These are phyloP conservation scores for Leccinellum albellum DNA, from an alignment of 768 basidiomycete genomes.

Conservation along the genomic window DNA sequence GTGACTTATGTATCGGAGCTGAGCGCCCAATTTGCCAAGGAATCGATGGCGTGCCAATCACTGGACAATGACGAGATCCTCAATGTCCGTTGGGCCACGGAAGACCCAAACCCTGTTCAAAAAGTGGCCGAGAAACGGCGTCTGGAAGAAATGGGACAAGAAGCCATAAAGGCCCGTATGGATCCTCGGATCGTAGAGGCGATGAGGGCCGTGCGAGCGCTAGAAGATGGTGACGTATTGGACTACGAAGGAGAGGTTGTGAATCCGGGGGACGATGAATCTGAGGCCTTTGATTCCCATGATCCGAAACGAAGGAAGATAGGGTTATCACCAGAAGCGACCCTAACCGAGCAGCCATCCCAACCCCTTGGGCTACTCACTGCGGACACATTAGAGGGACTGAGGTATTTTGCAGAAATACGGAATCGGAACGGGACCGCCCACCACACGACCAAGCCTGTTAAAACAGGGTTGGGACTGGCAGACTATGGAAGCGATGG, in stretches of 20 bases:
- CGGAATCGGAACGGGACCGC: slow-evolving; percentile 56
- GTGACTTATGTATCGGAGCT: slow-evolving; percentile 89
- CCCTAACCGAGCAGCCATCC: slow-evolving; percentile 31
- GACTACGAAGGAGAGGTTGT: slow-evolving; percentile 36
- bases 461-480: slow-evolving; percentile 52
- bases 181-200: slow-evolving; percentile 89
- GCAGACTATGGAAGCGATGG: slow-evolving; percentile 78
- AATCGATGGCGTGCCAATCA: slow-evolving; percentile 98
- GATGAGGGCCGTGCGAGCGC: slow-evolving; percentile 76
- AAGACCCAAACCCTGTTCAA: slow-evolving; percentile 92
- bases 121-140: slow-evolving; percentile 83
- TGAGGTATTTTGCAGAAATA: slow-evolving; percentile 90
- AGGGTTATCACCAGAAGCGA: slow-evolving; percentile 25
- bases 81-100: slow-evolving; percentile 98
- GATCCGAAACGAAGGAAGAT: slow-evolving; percentile 35
- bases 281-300: slow-evolving; percentile 34
- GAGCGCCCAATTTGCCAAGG: slow-evolving; percentile 93
- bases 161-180: slow-evolving; percentile 80
- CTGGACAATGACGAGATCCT: slow-evolving; percentile 96
- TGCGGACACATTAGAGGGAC: slow-evolving; percentile 81
- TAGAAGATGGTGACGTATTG: slow-evolving; percentile 72
- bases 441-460: slow-evolving; percentile 17
- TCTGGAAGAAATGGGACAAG: slow-evolving; percentile 79
- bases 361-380: slow-evolving; percentile 62
- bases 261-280: slow-evolving; percentile 32